Base-by-base conservation (phyloP, 2,329 filamentous ascomycete species). In the Epicoccum sorghinum region DNA sequence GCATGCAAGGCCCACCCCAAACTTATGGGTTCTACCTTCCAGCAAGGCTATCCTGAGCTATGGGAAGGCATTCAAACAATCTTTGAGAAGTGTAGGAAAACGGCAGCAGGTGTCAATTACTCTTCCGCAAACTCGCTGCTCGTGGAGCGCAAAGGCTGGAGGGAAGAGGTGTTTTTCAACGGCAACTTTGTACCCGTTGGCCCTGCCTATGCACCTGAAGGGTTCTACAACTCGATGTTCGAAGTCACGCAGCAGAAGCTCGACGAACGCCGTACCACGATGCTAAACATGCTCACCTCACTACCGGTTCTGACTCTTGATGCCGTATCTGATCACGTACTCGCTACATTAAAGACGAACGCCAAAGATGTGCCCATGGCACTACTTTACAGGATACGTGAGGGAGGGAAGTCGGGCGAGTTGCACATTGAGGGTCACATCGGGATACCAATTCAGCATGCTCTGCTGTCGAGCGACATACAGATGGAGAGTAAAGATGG, bases 231-330 rank as follows among this genome's bases (percentile, higher is more conserved):
- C 40, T 60, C 65, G 5, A 55, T 64, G 36, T 62, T 69, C 48
- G 71, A 74, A 45, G 66, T 72, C 8, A 74, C 71, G 14, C 60
- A 42, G 32, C 62, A 71, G 50, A 67, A 65, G 45, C 60, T 74
- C 29, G 59, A 65, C 36, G 69, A 72, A 18, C 68, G 71, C 25
- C 61, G 71, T 9, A 72, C 68, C 4, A 65, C 47, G 41, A 66
- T 72, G 57, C 59, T 73, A 22, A 74, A 73, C 32, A 58, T 49
- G 6, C 66, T 74, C 33, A 66, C 70, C 14, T 62, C 68, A 4
- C 59, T 68, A 5, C 61, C 70, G 9, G 51, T 60, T 6, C 58
- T 66, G 7, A 61, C 56, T 22, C 40, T 64, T 33, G 60, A 65
- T 12, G 54, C 44, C 38, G 61, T 66, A 14, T 69, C 56, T 43